Evolutionary conservation across 176 grass and related monocot species (phyloP).

Genomic region (Oryza coarctata): DNA sequence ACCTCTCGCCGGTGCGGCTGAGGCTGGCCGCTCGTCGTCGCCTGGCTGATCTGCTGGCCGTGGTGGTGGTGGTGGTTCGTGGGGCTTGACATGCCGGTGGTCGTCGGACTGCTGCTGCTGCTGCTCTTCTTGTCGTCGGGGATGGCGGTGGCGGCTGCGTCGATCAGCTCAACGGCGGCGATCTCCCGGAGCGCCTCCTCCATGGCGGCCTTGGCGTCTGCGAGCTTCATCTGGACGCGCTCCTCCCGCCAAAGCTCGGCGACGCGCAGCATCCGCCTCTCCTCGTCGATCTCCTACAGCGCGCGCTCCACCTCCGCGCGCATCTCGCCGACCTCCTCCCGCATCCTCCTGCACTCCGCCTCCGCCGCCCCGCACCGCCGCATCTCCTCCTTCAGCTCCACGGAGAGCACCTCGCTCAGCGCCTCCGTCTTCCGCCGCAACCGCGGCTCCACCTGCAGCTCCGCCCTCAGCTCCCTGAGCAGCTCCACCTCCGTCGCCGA

Average conservation of each 20-base stretch:
- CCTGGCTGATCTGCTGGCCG: background rate
- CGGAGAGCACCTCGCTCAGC: constrained; percentile 40
- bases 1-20: constrained; percentile 42
- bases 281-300: constrained; percentile 51
- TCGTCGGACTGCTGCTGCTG: constrained; percentile 13
- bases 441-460: constrained; percentile 64
- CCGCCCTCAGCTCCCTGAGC: constrained; percentile 38
- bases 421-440: constrained; percentile 67
- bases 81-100: constrained; percentile 24
- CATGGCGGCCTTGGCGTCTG: constrained; percentile 56
- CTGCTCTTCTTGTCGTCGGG: background rate
- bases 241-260: constrained; percentile 90
- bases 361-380: constrained; percentile 48
- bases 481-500: constrained; percentile 32
- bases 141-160: background rate
- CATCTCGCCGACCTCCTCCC: constrained; percentile 45
- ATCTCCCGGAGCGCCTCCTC: constrained; percentile 66
- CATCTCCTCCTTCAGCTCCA: constrained; percentile 67
- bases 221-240: constrained; percentile 78
- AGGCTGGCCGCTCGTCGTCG: constrained; percentile 11
- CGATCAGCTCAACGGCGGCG: constrained; percentile 28
- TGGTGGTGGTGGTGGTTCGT: background rate
- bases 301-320: constrained; percentile 28
- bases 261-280: constrained; percentile 67
- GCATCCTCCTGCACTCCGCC: constrained; percentile 33